Evolutionary conservation across 2,329 filamentous ascomycete species (phyloP).

Genomic region (Raffaelea arxii): DNA sequence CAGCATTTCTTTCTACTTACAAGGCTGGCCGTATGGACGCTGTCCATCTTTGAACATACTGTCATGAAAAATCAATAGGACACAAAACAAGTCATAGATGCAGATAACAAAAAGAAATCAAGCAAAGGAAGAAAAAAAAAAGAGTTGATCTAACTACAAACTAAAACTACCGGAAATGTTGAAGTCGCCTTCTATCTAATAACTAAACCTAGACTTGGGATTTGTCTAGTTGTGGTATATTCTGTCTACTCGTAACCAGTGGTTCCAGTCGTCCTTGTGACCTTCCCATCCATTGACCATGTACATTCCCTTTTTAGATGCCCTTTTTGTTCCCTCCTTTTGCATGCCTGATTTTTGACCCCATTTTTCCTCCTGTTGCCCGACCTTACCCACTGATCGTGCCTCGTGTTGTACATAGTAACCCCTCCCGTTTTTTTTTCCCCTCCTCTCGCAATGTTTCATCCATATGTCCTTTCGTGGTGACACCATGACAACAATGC

Average conservation of each 20-base stretch:
- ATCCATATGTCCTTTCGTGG: too few species aligned
- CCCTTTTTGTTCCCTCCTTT: background rate
- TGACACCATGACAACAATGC: too few species aligned
- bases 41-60: too few species aligned
- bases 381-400: too few species aligned
- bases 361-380: too few species aligned
- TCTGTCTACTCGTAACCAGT: background rate
- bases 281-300: background rate
- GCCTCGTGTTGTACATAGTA: background rate
- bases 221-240: background rate
- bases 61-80: too few species aligned
- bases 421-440: too few species aligned
- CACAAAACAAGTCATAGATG: background rate
- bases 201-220: too few species aligned
- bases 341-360: background rate
- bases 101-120: background rate
- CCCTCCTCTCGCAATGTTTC: too few species aligned
- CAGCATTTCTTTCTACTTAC: too few species aligned
- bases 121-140: background rate
- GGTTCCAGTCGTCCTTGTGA: background rate
- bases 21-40: too few species aligned
- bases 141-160: too few species aligned
- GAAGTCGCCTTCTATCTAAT: conserved; percentile 3
- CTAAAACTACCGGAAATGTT: background rate
- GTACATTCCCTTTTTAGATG: background rate